phyloP scores from a whole-genome alignment of 2,329 filamentous ascomycete genomes.

The Colletotrichum somersetense region DNA sequence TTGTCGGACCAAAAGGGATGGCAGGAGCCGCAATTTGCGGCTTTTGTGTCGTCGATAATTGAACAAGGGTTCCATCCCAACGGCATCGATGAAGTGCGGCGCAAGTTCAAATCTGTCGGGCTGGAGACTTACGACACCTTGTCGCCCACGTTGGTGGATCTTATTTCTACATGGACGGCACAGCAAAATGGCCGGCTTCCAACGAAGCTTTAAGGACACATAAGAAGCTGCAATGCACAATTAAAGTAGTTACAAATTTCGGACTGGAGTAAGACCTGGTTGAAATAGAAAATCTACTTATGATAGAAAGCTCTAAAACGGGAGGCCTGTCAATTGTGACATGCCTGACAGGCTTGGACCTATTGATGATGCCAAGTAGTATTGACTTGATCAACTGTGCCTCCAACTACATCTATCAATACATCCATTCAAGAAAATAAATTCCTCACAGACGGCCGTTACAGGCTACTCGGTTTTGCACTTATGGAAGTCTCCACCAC shows the following conservation, averaged over 20 bases:
- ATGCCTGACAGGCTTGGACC: too few relatives aligned
- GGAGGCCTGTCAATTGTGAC: not conserved
- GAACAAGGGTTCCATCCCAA: slow-evolving; percentile 73
- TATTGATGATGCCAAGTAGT: too few relatives aligned
- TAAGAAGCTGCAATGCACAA: not conserved
- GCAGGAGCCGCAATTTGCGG: slow-evolving; percentile 79
- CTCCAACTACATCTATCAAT: too few relatives aligned
- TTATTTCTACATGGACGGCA: slow-evolving; percentile 67
- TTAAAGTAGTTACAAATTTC: not conserved
- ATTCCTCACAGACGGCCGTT: too few relatives aligned
- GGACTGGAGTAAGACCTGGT: not conserved
- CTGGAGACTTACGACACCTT: slow-evolving; percentile 74
- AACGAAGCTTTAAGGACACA: slow-evolving; percentile 14
- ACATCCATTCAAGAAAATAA: too few relatives aligned
- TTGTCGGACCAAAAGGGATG: slow-evolving; percentile 71
- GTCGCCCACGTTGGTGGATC: slow-evolving; percentile 73
- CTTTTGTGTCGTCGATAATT: slow-evolving; percentile 75
- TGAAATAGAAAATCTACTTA: too few relatives aligned
- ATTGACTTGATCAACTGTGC: too few relatives aligned
- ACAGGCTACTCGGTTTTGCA: too few relatives aligned
- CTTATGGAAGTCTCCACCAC: too few relatives aligned
- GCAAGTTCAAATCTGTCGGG: slow-evolving; percentile 65
- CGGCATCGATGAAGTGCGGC: slow-evolving; percentile 67
- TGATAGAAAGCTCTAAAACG: not conserved
- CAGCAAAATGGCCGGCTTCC: slow-evolving; percentile 56